Conservation (phyloP, 345 rosid species). For the Dipteronia dyeriana region DNA sequence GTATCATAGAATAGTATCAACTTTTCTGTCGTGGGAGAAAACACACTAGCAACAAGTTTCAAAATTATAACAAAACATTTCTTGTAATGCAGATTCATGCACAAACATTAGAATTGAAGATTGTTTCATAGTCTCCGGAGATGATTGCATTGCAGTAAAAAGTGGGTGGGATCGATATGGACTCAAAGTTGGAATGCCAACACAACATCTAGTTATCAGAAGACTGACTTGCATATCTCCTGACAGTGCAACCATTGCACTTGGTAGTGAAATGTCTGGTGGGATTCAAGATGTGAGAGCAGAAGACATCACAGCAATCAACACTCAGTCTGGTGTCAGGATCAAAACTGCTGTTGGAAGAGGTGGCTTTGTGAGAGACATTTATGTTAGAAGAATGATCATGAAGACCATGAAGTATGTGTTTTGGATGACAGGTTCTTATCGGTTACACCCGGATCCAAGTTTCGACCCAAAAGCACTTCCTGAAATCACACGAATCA, state of each 20-base stretch:
- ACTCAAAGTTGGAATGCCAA: slow-evolving; percentile 49
- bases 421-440: slow-evolving; percentile 77
- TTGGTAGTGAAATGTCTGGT: slow-evolving; percentile 91
- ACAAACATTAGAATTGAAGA: slow-evolving; percentile 62
- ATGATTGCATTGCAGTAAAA: slow-evolving; percentile 78
- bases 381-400: slow-evolving; percentile 49
- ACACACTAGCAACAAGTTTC: too few species aligned
- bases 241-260: slow-evolving; percentile 68
- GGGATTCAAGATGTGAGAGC: slow-evolving; percentile 63
- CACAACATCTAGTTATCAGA: slow-evolving; percentile 51
- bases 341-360: slow-evolving; percentile 72
- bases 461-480: slow-evolving; percentile 65
- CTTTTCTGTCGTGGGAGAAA: too few species aligned
- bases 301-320: slow-evolving; percentile 51
- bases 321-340: slow-evolving; percentile 61
- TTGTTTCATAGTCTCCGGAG: slow-evolving; percentile 64
- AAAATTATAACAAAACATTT: not conserved
- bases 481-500: slow-evolving; percentile 49
- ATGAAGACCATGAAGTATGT: slow-evolving; percentile 73
- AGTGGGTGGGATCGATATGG: slow-evolving; percentile 87
- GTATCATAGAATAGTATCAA: too few species aligned
- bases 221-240: slow-evolving; percentile 78
- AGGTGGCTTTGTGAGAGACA: slow-evolving; percentile 67
- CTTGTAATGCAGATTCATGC: slow-evolving; percentile 65
- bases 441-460: slow-evolving; percentile 59